Evolutionary conservation across 768 basidiomycete genomes (phyloP).

Genomic region (Xanthoconium stramineum): DNA sequence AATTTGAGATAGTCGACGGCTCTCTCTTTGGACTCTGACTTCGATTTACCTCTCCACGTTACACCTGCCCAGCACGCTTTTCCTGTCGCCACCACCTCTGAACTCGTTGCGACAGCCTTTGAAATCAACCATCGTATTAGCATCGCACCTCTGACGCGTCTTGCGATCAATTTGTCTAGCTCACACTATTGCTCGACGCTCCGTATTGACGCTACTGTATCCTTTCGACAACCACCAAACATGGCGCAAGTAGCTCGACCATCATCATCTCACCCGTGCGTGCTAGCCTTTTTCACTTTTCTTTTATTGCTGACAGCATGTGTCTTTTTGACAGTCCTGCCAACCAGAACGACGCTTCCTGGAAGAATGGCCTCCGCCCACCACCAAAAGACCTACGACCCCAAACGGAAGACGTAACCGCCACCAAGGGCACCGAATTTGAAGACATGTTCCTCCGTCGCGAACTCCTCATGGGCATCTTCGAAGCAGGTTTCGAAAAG

Average conservation of each 20-base stretch:
- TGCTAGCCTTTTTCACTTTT: neutral
- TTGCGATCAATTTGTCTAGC: conserved; percentile 19
- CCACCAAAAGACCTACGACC: conserved; percentile 92
- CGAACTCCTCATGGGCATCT: conserved; percentile 99
- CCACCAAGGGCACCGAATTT: conserved; percentile 91
- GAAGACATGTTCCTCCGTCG: conserved; percentile 91
- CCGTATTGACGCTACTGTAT: conserved; percentile 8
- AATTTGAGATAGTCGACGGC: conserved; percentile 24
- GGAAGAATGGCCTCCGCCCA: conserved; percentile 76
- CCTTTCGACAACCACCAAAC: conserved; percentile 12
- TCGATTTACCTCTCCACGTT: conserved; percentile 23
- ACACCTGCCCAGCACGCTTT: conserved; percentile 9
- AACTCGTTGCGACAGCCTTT: conserved; percentile 13
- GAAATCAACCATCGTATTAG: conserved; percentile 13
- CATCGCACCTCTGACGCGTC: conserved; percentile 23
- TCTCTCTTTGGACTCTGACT: conserved; percentile 30
- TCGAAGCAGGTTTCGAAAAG: conserved; percentile 95
- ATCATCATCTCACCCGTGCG: conserved; percentile 32
- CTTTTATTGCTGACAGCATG: conserved; percentile 2
- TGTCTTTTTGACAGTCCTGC: conserved; percentile 20
- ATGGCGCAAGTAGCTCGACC: conserved; percentile 33
- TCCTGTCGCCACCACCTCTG: conserved; percentile 6
- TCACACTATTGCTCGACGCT: conserved; percentile 9
- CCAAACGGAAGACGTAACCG: conserved; percentile 96
- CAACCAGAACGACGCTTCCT: conserved; percentile 38